Conservation (phyloP, 1,284 basidiomycete genomes). For the Termitomyces sp. region DNA sequence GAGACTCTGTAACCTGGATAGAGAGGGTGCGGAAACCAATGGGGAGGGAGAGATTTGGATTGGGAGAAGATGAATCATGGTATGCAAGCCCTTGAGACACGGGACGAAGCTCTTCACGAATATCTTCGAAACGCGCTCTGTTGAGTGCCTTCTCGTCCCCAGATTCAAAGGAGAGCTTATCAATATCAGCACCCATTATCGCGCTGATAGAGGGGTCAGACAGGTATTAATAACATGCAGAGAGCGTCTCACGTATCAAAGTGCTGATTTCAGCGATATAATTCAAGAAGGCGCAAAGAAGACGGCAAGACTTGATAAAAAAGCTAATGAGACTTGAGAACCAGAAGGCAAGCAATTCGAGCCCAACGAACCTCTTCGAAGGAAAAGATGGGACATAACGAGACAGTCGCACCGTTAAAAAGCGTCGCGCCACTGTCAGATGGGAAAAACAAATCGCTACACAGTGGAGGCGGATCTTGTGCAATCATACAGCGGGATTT, state of each 20-base stretch:
- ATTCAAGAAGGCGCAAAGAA: neutral
- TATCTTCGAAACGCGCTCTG: constrained; percentile 2
- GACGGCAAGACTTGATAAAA: neutral
- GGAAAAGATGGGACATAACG: neutral
- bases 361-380: neutral
- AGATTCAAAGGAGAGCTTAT: constrained; percentile 3
- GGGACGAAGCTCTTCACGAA: neutral
- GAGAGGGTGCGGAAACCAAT: constrained; percentile 19
- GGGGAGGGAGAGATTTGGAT: constrained; percentile 14
- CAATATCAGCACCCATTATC: constrained; percentile 1
- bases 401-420: neutral
- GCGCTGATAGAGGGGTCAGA: neutral
- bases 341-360: neutral
- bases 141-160: constrained; percentile 1
- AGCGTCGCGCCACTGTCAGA: neutral
- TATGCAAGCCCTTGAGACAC: constrained; percentile 2
- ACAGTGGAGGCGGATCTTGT: neutral
- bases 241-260: neutral
- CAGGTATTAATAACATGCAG: neutral
- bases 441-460: neutral
- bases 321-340: neutral
- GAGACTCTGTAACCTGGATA: constrained; percentile 18
- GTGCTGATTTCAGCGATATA: neutral
- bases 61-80: constrained; percentile 4
- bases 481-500: constrained; percentile 1